A percentile compares a stretch with the other conserved stretches of the same genome.
Conservation (phyloP, 2,329 filamentous ascomycete species). For the Aspergillus pseudonomiae region DNA sequence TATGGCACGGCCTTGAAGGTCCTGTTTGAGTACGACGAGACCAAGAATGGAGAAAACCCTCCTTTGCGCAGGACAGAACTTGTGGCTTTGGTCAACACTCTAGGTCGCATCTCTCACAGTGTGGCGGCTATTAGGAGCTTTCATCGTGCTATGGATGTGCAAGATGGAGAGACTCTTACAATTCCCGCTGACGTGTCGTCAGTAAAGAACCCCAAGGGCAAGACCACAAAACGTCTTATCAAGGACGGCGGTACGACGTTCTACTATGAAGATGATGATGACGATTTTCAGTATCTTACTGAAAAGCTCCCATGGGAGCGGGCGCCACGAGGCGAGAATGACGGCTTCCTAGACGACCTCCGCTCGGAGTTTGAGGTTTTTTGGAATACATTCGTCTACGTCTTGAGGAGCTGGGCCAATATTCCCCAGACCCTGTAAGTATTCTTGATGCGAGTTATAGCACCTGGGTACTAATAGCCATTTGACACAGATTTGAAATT, state of each 20-base stretch:
- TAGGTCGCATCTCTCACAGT: constrained; percentile 82
- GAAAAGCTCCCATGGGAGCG: constrained; percentile 38
- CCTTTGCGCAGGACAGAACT: constrained; percentile 84
- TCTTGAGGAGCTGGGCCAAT: constrained; percentile 70
- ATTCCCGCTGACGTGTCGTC: constrained; percentile 32
- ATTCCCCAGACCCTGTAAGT: constrained; percentile 73
- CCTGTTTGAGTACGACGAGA: constrained; percentile 86
- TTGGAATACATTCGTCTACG: constrained; percentile 63
- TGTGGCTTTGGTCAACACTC: constrained; percentile 92
- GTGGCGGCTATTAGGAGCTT: constrained; percentile 76
- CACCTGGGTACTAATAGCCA: background rate
- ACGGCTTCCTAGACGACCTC: constrained; percentile 60
- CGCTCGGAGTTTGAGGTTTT: constrained; percentile 67
- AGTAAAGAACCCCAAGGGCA: constrained; percentile 24
- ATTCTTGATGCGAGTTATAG: background rate
- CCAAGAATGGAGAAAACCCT: constrained; percentile 65
- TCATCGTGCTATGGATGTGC: constrained; percentile 50
- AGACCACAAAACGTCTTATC: constrained; percentile 24
- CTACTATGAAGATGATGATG: constrained; percentile 44
- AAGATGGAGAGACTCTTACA: constrained; percentile 34
- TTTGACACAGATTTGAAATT: constrained; percentile 52
- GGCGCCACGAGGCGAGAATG: constrained; percentile 35
- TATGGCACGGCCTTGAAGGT: constrained; percentile 96
- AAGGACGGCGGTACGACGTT: constrained; percentile 39
- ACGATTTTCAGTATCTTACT: constrained; percentile 41